A percentile compares a stretch with the other conserved stretches of the same genome.
phyloP scores from a whole-genome alignment of 2,329 filamentous ascomycete species.

The Pseudocercospora pini-densiflorae region DNA sequence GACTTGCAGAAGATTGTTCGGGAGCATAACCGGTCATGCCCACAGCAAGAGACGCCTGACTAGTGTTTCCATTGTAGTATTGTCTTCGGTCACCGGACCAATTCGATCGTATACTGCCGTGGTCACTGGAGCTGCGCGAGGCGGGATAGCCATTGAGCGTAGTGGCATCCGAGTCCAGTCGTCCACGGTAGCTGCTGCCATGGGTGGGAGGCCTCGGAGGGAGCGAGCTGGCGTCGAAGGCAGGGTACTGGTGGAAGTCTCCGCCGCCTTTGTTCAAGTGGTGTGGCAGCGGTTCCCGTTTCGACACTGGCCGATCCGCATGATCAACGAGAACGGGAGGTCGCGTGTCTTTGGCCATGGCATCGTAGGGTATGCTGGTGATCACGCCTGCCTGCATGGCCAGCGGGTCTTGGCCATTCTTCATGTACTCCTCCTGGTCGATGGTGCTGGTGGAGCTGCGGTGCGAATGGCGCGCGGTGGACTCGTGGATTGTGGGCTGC shows the following conservation, averaged over 20 bases:
- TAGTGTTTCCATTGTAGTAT: constrained; percentile 50
- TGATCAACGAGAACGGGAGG: constrained; percentile 76
- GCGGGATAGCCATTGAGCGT: constrained; percentile 49
- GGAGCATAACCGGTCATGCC: constrained; percentile 3
- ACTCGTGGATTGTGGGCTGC: constrained; percentile 63
- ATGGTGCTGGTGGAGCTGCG: constrained; percentile 60
- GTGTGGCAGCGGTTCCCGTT: constrained; percentile 77
- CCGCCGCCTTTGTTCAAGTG: constrained; percentile 76
- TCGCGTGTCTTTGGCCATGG: constrained; percentile 65
- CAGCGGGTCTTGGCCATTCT: constrained; percentile 55
- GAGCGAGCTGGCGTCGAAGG: constrained; percentile 59
- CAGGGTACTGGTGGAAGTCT: constrained; percentile 91
- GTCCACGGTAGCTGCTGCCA: constrained; percentile 26
- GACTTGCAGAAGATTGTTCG: constrained; percentile 37
- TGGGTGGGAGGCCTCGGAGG: constrained; percentile 36
- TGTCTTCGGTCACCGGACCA: constrained; percentile 61
- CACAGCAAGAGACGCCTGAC: constrained; percentile 51
- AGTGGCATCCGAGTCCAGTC: constrained; percentile 51
- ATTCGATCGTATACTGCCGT: constrained; percentile 67
- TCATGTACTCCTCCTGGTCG: constrained; percentile 34
- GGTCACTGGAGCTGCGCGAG: constrained; percentile 52
- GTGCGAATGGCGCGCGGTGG: constrained; percentile 70
- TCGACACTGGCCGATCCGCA: constrained; percentile 62
- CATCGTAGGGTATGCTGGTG: constrained; percentile 86
- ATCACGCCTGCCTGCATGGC: constrained; percentile 81